Percentiles rank a stretch among this genome's conserved stretches.
Conservation (phyloP, 2,329 filamentous ascomycete genomes). For the Xylariomycetidae sp. region DNA sequence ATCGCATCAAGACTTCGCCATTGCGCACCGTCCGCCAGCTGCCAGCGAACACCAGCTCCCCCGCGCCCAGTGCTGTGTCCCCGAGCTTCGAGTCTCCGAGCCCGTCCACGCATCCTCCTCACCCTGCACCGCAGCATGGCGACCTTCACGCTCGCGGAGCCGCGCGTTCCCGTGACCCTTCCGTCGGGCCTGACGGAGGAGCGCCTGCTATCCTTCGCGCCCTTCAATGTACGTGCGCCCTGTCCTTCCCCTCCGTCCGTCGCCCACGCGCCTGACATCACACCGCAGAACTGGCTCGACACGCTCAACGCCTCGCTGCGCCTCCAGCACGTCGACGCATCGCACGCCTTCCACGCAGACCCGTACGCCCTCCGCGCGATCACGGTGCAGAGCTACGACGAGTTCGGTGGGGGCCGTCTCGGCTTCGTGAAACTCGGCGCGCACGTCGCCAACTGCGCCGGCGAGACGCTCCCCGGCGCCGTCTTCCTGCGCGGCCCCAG, state of each 20-base stretch:
- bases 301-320: constrained; percentile 41
- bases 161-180: constrained; percentile 36
- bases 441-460: constrained; percentile 38
- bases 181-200: constrained; percentile 38
- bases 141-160: constrained; percentile 32
- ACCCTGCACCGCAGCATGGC: constrained; percentile 26
- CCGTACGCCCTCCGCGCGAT: constrained; percentile 48
- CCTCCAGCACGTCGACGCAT: constrained; percentile 32
- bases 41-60: neutral
- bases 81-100: neutral
- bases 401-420: constrained; percentile 40
- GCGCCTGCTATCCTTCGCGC: constrained; percentile 40
- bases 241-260: neutral
- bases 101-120: neutral
- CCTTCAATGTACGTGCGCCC: constrained; percentile 39
- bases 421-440: constrained; percentile 54
- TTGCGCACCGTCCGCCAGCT: too few relatives aligned
- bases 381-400: constrained; percentile 47
- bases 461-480: constrained; percentile 45
- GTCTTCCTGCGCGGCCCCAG: constrained; percentile 55
- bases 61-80: neutral
- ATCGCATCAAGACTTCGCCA: too few relatives aligned
- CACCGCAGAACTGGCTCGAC: constrained; percentile 40
- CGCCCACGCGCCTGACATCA: constrained; percentile 1
- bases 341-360: constrained; percentile 47